Percentiles rank a stretch among this genome's conserved stretches.
phyloP scores from a whole-genome alignment of 305 asterid genomes.

The Solanum hybrid region DNA sequence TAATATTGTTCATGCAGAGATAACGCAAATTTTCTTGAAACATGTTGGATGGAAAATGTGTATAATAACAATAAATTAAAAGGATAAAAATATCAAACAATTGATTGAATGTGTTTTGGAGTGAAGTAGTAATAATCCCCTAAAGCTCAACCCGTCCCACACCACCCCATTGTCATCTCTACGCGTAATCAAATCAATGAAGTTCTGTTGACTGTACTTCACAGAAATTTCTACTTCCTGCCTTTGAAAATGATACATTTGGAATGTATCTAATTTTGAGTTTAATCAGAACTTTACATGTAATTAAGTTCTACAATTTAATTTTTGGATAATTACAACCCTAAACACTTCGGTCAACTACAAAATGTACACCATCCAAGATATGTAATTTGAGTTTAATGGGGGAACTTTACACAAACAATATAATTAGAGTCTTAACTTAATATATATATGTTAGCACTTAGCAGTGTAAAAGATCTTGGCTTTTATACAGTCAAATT shows the following conservation, averaged over 20 bases:
- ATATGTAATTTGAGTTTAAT: too few relatives aligned
- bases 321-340: too few relatives aligned
- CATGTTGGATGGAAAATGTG: neutral
- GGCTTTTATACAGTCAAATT: neutral
- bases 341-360: too few relatives aligned
- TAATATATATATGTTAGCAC: too few relatives aligned
- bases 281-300: too few relatives aligned
- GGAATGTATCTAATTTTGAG: too few relatives aligned
- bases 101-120: neutral
- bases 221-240: neutral
- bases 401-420: too few relatives aligned
- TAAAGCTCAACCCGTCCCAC: too few relatives aligned
- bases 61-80: neutral
- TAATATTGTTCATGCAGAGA: neutral
- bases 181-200: neutral
- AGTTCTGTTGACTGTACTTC: neutral
- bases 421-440: too few relatives aligned
- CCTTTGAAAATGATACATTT: neutral
- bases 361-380: neutral
- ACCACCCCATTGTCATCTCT: neutral
- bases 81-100: neutral
- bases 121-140: too few relatives aligned
- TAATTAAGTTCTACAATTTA: too few relatives aligned
- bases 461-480: too few relatives aligned
- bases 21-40: neutral